Percentiles rank a stretch among this genome's conserved stretches.
Conservation (phyloP, 495 filamentous ascomycete genomes). For the Hypoxylon intermedium region DNA sequence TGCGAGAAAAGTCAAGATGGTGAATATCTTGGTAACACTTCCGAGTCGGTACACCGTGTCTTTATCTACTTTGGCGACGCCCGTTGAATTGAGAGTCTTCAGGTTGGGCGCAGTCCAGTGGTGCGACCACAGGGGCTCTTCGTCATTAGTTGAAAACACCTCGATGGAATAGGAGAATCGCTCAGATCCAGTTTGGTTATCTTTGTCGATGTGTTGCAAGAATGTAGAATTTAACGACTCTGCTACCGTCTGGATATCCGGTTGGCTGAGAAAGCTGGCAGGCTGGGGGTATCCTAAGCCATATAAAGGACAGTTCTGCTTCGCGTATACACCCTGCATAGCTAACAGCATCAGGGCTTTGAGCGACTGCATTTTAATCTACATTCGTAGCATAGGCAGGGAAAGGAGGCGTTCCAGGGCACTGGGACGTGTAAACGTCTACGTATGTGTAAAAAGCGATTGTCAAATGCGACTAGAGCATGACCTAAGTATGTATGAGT, state of each 20-base stretch:
- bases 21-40: constrained; percentile 60
- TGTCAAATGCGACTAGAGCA: no score
- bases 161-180: constrained; percentile 58
- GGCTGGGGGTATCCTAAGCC: constrained; percentile 56
- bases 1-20: constrained; percentile 52
- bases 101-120: constrained; percentile 57
- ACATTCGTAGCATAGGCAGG: no score
- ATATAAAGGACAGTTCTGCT: constrained; percentile 55
- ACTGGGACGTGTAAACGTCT: no score
- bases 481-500: no score
- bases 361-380: constrained; percentile 16
- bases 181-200: constrained; percentile 44
- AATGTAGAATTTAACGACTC: constrained; percentile 42
- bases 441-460: no score
- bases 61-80: constrained; percentile 48
- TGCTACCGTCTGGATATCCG: constrained; percentile 36
- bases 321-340: constrained; percentile 30
- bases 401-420: no score
- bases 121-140: constrained; percentile 53
- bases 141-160: constrained; percentile 53
- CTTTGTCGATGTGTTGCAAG: constrained; percentile 43
- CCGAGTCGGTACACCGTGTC: constrained; percentile 57
- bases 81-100: constrained; percentile 44
- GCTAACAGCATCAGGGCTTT: constrained; percentile 17
- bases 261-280: constrained; percentile 41